phyloP scores from a whole-genome alignment of 371 early-diverging fungal species.

The Actinomortierella ambigua region DNA sequence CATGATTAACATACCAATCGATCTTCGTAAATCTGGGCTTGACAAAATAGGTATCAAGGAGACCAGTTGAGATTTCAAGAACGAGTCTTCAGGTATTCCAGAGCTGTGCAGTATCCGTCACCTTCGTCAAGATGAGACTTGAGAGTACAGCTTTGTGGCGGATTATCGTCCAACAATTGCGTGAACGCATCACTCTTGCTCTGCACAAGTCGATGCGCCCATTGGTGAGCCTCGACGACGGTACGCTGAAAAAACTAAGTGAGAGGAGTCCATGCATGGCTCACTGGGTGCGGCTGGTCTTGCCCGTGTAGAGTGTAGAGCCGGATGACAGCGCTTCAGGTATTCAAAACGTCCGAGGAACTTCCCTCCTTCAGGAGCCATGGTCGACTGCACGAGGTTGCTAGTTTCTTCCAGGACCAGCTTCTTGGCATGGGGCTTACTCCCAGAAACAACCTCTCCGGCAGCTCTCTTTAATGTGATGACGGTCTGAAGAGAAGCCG shows the following conservation, averaged over 20 bases:
- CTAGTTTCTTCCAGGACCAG: constrained; percentile 10
- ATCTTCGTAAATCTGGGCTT: constrained; percentile 25
- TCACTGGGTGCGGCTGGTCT: no score
- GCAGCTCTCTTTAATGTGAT: constrained; percentile 5
- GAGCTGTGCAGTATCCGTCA: constrained; percentile 19
- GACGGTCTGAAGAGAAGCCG: not conserved
- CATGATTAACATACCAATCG: constrained; percentile 17
- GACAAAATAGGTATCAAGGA: constrained; percentile 25
- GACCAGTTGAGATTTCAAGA: constrained; percentile 6
- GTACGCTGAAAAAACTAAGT: no score
- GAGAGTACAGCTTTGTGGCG: constrained; percentile 16
- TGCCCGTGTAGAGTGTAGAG: no score
- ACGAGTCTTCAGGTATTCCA: constrained; percentile 31
- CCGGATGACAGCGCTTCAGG: no score
- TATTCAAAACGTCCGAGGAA: no score
- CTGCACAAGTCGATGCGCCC: constrained; percentile 15
- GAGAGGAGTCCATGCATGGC: no score
- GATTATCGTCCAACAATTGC: constrained; percentile 14
- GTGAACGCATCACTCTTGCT: constrained; percentile 9
- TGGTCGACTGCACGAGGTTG: not conserved
- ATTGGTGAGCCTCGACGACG: constrained; percentile 15
- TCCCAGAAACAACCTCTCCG: constrained; percentile 10
- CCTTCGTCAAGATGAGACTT: constrained; percentile 32
- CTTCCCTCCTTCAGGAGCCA: no score
- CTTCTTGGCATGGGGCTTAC: constrained; percentile 12